These are phyloP conservation scores for Ustilago sp. DNA, from an alignment of 1,284 basidiomycete genomes.

Conservation along the genomic window DNA sequence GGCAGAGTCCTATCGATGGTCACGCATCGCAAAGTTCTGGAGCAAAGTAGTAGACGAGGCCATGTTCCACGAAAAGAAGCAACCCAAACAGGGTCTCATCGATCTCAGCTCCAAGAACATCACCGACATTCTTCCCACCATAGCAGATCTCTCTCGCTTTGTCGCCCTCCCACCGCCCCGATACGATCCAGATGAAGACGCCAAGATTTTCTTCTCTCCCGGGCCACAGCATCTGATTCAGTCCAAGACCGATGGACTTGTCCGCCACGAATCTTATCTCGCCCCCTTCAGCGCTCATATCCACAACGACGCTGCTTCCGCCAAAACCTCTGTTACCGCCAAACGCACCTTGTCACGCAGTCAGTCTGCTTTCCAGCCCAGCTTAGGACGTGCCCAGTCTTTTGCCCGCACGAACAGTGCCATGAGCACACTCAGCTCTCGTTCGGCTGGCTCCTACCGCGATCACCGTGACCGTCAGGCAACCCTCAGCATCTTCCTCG, in stretches of 20 bases:
- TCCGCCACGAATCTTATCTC: conserved; percentile 49
- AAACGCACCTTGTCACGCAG: conserved; percentile 32
- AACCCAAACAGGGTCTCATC: conserved; percentile 35
- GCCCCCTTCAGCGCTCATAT: conserved; percentile 46
- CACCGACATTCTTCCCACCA: conserved; percentile 44
- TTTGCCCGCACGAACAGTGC: conserved; percentile 43
- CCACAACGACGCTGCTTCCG: conserved; percentile 26
- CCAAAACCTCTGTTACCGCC: neutral
- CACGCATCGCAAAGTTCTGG: conserved; percentile 42
- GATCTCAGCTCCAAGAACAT: conserved; percentile 42
- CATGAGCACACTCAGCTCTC: conserved; percentile 30
- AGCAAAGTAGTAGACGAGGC: conserved; percentile 43
- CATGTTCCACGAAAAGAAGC: conserved; percentile 33
- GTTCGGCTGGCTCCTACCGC: conserved; percentile 38
- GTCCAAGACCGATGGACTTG: conserved; percentile 39
- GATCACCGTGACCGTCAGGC: conserved; percentile 47
- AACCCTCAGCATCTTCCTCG: conserved; percentile 50
- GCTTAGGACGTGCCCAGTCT: conserved; percentile 24
- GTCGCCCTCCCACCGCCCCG: conserved; percentile 48
- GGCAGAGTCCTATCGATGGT: conserved; percentile 35
- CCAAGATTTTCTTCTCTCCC: neutral
- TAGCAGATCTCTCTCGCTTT: conserved; percentile 48
- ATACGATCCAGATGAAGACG: conserved; percentile 29
- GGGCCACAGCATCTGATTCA: conserved; percentile 30
- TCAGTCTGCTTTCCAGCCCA: conserved; percentile 45